These are phyloP conservation scores for Gremmenia infestans DNA, from an alignment of 2,329 filamentous ascomycete species.

Conservation along the genomic window DNA sequence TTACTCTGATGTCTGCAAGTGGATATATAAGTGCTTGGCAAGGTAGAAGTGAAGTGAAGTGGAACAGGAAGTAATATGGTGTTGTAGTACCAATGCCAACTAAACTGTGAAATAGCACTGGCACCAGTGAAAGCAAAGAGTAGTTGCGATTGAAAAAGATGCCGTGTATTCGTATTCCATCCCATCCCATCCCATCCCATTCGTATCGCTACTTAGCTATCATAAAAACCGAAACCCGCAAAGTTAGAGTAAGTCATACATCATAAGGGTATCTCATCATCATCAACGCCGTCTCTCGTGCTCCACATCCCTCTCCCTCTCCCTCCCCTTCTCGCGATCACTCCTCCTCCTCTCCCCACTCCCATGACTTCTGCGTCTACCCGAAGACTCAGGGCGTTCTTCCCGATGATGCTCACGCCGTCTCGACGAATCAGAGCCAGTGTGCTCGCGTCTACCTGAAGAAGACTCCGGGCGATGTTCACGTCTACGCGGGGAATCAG, in stretches of 20 bases:
- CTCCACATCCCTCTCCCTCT: neutral
- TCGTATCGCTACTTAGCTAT: neutral
- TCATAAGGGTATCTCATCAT: neutral
- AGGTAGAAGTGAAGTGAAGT: too few species aligned
- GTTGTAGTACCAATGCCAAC: too few species aligned
- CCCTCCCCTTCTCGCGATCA: neutral
- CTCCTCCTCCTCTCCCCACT: conserved; percentile 1
- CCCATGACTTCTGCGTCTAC: neutral
- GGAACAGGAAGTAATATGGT: too few species aligned
- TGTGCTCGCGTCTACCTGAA: too few species aligned
- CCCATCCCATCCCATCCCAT: neutral
- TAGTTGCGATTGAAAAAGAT: too few species aligned
- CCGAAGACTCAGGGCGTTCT: neutral
- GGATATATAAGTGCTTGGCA: too few species aligned
- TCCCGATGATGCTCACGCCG: too few species aligned
- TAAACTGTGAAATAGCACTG: too few species aligned
- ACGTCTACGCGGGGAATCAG: neutral
- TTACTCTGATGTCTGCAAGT: too few species aligned
- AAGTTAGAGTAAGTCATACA: neutral
- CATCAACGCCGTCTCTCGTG: neutral
- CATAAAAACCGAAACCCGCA: neutral
- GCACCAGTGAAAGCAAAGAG: too few species aligned
- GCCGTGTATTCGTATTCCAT: neutral
- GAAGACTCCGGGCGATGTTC: too few species aligned
- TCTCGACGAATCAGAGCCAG: too few species aligned